Evolutionary conservation across 1,139 yeast species (phyloP), one percentile per base, ranked within the genome.

Genomic region (Kodamaea anthophila): DNA sequence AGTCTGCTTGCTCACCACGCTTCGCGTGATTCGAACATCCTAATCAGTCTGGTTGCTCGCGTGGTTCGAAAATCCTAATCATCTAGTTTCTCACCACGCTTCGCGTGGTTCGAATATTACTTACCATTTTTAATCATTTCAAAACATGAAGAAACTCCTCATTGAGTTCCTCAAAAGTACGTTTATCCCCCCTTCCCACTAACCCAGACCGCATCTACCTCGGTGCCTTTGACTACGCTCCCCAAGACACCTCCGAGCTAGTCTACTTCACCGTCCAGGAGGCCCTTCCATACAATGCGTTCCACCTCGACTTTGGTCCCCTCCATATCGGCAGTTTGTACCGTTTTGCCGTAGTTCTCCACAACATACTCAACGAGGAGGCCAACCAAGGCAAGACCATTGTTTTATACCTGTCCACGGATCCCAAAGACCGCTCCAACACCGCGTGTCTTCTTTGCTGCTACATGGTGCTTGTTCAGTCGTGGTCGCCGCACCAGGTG

Each of bases 401-500:
- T 16, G 94, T 91, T 5, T 79, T 88, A 43, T 91, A 86, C 55
- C 85, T 96, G 11, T 70, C 86, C 3, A 77, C 91, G 0, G 77
- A 83, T 23, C 75, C 95, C 2, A 77, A 84, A 41, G 81, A 80
- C 44, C 61, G 98, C 44, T 79, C 97, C 8, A 91, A 93, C 50
- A 94, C 97, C 10, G 97, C 97, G 4, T 87, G 97, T 55, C 65
- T 91, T 40, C 65, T 91, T 33, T 85, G 96, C 42, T 86, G 97
- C 48, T 91, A 91, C 55, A 87, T 91, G 97, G 79, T 91, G 1
- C 62, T 91, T 37, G 88, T 91, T 11, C 98, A 91, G 53, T 81
- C 88, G 12, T 91, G 98, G 98, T 87, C 96, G 1, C 98, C 98
- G 0, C 98, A 91, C 55, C 91, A 91, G 54, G 98, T 91, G 0